A percentile compares a stretch with the other conserved stretches of the same genome.
These are phyloP conservation scores for Scenedesmus sp. DNA, from an alignment of 163 green algal species.

Conservation along the genomic window DNA sequence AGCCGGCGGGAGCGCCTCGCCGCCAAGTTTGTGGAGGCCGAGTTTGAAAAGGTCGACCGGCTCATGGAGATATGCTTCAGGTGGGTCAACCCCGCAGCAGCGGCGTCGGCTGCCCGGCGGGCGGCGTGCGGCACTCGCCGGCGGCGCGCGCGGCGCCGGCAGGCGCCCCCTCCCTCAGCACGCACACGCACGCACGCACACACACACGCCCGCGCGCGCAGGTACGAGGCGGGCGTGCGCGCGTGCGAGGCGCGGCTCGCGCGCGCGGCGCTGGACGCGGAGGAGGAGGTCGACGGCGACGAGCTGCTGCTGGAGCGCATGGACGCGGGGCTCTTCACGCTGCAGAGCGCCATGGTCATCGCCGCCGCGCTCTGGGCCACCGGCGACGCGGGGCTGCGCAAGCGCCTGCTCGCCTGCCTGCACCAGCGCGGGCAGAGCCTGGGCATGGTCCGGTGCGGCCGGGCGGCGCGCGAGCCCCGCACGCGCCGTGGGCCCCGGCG, in stretches of 20 bases:
- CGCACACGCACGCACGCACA: neutral
- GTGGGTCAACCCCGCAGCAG: conserved; percentile 47
- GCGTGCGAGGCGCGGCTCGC: conserved; percentile 55
- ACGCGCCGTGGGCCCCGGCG: too few relatives aligned
- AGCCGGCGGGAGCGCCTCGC: conserved; percentile 69
- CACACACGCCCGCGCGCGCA: conserved; percentile 3
- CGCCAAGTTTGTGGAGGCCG: conserved; percentile 96
- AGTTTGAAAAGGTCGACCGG: conserved; percentile 96
- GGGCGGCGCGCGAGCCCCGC: neutral
- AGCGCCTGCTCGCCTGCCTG: conserved; percentile 77
- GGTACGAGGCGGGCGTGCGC: conserved; percentile 64
- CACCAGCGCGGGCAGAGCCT: conserved; percentile 74
- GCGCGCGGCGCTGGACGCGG: conserved; percentile 51
- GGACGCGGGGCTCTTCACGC: conserved; percentile 83
- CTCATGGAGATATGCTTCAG: conserved; percentile 93
- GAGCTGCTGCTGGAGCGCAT: conserved; percentile 73
- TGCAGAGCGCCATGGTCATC: conserved; percentile 74
- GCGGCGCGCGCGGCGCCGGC: neutral
- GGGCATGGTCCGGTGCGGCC: conserved; percentile 51
- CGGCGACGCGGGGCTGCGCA: conserved; percentile 72
- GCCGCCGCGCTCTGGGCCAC: conserved; percentile 78
- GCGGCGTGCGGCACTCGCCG: neutral
- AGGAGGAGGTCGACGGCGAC: conserved; percentile 66
- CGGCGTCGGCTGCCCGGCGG: too few relatives aligned
- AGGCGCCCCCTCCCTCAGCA: too few relatives aligned